Conservation (phyloP, 257 asterid species). For the Nemophila menziesii region DNA sequence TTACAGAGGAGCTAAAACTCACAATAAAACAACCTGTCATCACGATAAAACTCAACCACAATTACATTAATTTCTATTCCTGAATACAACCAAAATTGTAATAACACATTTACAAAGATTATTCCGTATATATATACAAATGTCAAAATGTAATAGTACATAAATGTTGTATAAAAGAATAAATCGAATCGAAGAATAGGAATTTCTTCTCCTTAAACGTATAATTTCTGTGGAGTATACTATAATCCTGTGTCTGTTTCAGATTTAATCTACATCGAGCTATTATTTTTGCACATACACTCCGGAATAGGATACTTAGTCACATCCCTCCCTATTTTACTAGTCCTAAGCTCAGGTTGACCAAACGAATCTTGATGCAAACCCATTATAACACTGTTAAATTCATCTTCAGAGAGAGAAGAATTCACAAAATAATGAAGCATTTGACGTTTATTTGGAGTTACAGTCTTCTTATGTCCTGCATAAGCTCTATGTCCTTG, state of each 20-base stretch:
- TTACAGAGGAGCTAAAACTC: too few species aligned
- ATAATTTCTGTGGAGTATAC: constrained; percentile 6
- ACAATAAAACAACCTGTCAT: neutral
- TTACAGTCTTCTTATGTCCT: constrained; percentile 84
- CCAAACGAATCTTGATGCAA: constrained; percentile 79
- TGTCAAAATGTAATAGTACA: neutral
- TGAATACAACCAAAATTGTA: neutral
- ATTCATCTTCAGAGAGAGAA: constrained; percentile 51
- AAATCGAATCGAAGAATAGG: constrained; percentile 11
- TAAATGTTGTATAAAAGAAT: constrained; percentile 10
- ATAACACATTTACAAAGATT: neutral
- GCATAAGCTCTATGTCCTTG: constrained; percentile 92
- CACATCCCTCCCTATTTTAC: constrained; percentile 67
- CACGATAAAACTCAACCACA: neutral
- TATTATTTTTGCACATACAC: constrained; percentile 92
- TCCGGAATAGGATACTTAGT: constrained; percentile 87
- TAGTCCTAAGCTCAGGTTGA: constrained; percentile 74
- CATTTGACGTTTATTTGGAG: constrained; percentile 92
- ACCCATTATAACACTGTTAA: constrained; percentile 41
- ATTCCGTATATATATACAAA: neutral
- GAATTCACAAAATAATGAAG: constrained; percentile 56
- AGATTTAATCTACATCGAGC: too few species aligned
- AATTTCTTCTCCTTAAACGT: neutral
- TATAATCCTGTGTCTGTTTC: too few species aligned
- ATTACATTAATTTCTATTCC: neutral